Conservation (phyloP, 345 rosid genomes). For the Rhizophora apiculata region DNA sequence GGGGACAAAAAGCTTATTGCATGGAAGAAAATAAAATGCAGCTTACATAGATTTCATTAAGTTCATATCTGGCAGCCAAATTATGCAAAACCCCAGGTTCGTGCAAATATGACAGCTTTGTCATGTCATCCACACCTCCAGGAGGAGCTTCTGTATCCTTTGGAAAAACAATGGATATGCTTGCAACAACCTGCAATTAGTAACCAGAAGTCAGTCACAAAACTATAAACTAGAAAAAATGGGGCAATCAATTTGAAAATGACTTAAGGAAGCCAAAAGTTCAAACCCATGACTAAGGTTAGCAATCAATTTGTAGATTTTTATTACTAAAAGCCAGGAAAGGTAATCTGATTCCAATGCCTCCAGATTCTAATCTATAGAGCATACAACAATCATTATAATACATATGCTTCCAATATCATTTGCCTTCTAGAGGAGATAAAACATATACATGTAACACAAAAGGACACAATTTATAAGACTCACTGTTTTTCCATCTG, state of each 20-base stretch:
- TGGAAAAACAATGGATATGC: conserved; percentile 76
- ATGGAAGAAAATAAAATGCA: conserved; percentile 18
- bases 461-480: background rate
- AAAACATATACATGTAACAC: conserved; percentile 12
- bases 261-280: conserved; percentile 10
- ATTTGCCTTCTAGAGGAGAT: conserved; percentile 10
- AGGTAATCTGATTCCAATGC: background rate
- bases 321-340: too few relatives aligned
- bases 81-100: conserved; percentile 97
- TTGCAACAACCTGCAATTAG: conserved; percentile 68
- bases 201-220: conserved; percentile 9
- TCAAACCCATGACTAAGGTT: conserved; percentile 8
- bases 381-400: conserved; percentile 2
- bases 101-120: conserved; percentile 96
- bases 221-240: conserved; percentile 6
- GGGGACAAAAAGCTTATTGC: background rate
- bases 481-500: conserved; percentile 77
- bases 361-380: conserved; percentile 5
- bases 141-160: conserved; percentile 96
- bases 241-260: conserved; percentile 10
- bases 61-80: conserved; percentile 93
- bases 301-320: too few relatives aligned
- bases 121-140: conserved; percentile 99
- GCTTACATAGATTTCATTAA: conserved; percentile 94
- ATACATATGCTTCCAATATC: conserved; percentile 1